A percentile compares a stretch with the other conserved stretches of the same genome.
These are phyloP conservation scores for Amoebophrya sp. DNA, from an alignment of 169 alveolate species.

Conservation along the genomic window DNA sequence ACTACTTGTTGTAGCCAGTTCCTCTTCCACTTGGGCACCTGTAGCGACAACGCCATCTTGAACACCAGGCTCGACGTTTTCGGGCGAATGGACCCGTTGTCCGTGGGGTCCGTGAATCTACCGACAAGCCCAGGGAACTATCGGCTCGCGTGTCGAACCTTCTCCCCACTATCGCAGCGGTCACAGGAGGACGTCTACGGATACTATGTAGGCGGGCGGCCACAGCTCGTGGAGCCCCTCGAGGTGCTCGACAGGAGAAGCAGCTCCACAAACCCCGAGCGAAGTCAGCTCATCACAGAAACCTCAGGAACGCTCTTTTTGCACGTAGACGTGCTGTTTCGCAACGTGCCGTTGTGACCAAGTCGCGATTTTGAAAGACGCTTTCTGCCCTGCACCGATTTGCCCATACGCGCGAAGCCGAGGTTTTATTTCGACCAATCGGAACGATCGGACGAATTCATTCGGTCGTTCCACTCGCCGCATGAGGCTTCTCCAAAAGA, in stretches of 20 bases:
- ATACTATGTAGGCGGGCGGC: not conserved
- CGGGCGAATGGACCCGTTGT: not conserved
- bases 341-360: not conserved
- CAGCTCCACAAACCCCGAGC: not conserved
- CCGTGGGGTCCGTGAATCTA: not conserved
- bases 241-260: not conserved
- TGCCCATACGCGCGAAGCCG: not conserved
- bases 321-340: not conserved
- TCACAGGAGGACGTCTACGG: constrained; percentile 2
- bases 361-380: not conserved
- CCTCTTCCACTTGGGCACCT: not conserved
- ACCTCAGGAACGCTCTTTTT: not conserved
- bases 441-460: not conserved
- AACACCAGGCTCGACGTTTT: not conserved
- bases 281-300: not conserved
- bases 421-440: not conserved
- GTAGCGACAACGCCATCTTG: not conserved
- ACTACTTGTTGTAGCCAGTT: not conserved
- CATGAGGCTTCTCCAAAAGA: not conserved
- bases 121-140: not conserved
- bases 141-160: not conserved
- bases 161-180: not conserved
- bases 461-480: not conserved
- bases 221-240: not conserved
- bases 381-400: too few species aligned